Evolutionary conservation across 2,329 filamentous ascomycete species (phyloP).

Genomic region (Fusarium duplospermum): DNA sequence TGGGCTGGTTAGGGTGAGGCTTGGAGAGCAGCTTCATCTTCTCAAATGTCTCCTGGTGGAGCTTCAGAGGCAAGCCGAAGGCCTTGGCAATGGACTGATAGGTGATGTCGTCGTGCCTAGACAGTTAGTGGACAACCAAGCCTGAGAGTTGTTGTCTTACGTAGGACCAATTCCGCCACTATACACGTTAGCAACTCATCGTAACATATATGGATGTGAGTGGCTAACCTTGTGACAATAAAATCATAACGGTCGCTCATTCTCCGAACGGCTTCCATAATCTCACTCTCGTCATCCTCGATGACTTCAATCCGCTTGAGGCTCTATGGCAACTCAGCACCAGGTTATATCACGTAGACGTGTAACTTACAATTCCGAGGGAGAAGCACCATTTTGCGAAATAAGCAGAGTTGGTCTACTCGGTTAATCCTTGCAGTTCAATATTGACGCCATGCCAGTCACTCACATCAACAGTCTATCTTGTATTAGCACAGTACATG

Average conservation of each 20-base stretch:
- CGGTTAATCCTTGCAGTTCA: neutral
- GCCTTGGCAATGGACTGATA: constrained; percentile 94
- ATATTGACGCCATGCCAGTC: neutral
- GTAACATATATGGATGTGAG: neutral
- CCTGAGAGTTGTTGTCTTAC: constrained; percentile 56
- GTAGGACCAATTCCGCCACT: constrained; percentile 95
- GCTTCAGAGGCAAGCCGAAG: constrained; percentile 79
- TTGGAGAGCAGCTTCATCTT: constrained; percentile 87
- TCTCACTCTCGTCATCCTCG: constrained; percentile 90
- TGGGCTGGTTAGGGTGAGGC: constrained; percentile 76
- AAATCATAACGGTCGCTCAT: constrained; percentile 95
- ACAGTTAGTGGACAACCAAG: constrained; percentile 29
- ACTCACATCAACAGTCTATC: constrained; percentile 56
- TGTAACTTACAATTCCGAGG: constrained; percentile 65
- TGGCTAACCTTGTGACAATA: constrained; percentile 81
- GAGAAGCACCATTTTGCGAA: constrained; percentile 74
- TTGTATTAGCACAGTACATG: constrained; percentile 3
- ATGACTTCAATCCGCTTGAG: constrained; percentile 93
- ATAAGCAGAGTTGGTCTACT: constrained; percentile 72
- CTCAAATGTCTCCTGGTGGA: constrained; percentile 81
- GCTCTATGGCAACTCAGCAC: constrained; percentile 55
- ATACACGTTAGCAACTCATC: constrained; percentile 15
- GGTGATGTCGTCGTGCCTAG: constrained; percentile 95
- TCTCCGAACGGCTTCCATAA: constrained; percentile 84
- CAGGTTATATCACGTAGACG: neutral